Base-by-base conservation (phyloP, 1,284 basidiomycete species). In the Ustilago trichophora region DNA sequence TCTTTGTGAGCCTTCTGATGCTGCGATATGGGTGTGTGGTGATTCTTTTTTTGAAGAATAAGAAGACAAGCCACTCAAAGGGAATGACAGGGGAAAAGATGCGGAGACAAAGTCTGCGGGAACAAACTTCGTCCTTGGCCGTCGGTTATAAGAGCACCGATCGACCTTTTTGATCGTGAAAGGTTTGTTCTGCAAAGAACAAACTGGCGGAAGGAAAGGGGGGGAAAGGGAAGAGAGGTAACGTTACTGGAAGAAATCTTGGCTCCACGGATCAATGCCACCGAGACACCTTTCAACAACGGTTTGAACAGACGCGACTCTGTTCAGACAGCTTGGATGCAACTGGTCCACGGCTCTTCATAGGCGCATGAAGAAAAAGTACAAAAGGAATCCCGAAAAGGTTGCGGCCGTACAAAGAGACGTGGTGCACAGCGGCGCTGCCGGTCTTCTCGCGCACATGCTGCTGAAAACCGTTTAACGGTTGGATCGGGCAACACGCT, bases 401-500 rank as follows among this genome's bases (percentile, higher is more conserved):
- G 47, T 57, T 36, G 54, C 49, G 54, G 45, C 34, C 48, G 56
- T 42, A 46, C 43, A 40, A 50, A 52, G 44, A 38, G 36, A 35
- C 51, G 52, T 51, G 46, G 52, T 51, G 46, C 27, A 50, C 48
- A 52, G 41, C 64, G 52, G 45, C 52, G 52, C 48, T 56, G 57
- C 44, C 57, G 18, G 45, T 13, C 25, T 27, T 35, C 33, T 47
- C 27, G 44, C 40, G 38, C 36, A 22, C 35, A 51, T 37, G 29
- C 12, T 19, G 16, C 15, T 26, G 16, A 56, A 32, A 34, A 55
- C 58, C 56, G 62, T 72, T 89, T 88, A 98, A 88, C 95, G 92
- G 87, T 98, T 98, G 85, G 92, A 94, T 87, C 96, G 97, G 87
- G 95, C 95, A 68, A 98, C 95, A 88, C 95, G 95, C 88, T 98